phyloP scores from a whole-genome alignment of 306 rosid genomes.

The Gleditsia sinensis region DNA sequence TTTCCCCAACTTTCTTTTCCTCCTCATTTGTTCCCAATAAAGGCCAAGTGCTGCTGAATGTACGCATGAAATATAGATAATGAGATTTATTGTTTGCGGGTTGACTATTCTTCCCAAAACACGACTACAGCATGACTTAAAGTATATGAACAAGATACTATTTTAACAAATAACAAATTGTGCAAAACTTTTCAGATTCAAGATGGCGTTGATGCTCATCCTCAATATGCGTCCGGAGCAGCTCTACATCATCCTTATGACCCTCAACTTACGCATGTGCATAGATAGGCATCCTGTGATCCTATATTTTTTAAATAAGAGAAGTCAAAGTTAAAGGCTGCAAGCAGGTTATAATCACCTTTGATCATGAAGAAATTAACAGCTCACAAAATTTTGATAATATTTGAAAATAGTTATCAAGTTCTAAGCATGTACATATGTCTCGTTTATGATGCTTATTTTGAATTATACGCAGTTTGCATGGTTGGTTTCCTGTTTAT shows the following conservation, averaged over 20 bases:
- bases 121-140: neutral
- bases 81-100: neutral
- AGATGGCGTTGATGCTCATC: conserved; percentile 45
- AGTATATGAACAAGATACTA: neutral
- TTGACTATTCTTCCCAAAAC: neutral
- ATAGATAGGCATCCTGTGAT: conserved; percentile 38
- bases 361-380: neutral
- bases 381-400: neutral
- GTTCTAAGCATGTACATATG: conserved; percentile 15
- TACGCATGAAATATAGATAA: neutral
- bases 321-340: neutral
- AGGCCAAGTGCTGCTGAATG: neutral
- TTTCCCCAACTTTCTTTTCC: neutral
- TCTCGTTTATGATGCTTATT: neutral
- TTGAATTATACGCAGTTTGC: neutral
- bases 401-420: conserved; percentile 1
- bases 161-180: neutral
- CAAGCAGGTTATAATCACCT: neutral
- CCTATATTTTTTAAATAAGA: conserved; percentile 11
- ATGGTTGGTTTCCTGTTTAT: neutral
- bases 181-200: conserved; percentile 49
- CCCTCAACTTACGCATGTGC: conserved; percentile 42
- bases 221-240: conserved; percentile 47
- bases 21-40: neutral
- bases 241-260: conserved; percentile 42